Base-by-base conservation (phyloP, 1,284 basidiomycete genomes). In the Malassezia arunalokei region DNA sequence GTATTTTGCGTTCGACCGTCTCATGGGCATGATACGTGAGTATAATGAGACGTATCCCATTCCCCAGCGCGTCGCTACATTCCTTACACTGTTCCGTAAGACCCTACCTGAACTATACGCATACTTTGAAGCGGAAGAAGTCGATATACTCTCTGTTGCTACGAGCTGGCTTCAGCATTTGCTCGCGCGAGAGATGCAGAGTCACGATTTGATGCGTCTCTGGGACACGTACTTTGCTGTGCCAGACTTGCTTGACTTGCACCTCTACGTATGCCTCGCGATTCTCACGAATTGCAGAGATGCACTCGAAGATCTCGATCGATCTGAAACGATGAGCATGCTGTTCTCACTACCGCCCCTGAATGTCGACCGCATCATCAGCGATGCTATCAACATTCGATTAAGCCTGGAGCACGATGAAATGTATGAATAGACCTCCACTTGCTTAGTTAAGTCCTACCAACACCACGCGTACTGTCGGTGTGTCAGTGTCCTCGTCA, bases 111-210 rank as follows among this genome's bases (percentile, higher is more conserved):
- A 73, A 41, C 62, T 74, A n/a, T 59, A 66, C 40, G 58, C 62
- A 2, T 74, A 74, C 61, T 74, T 74, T 55, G 73, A 74, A 40
- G 70, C 72, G 47, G 73, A 74, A 41, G 70, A 65, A 40, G 66
- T 74, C 6, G 70, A 74, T 43, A 56, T 73, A 14, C 63, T 66
- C 28, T 62, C 64, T 1, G 59, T 73, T 7, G 68, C 67, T 6
- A 67, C 63, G 9, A 62, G 63, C 44, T 74, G 73, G 73, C 44
- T 74, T 14, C 62, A 71, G 44, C 60, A 66, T 38, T 56, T 73
- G 14, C 55, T 74, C 20, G 65, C 71, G 6, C 61, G 60, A 4
- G 69, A 74, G 46, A 59, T 73, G 60, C 54, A 63, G 27, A 70
- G 71, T 2, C 63, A 64, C 15, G 66, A 71, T 31, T 51, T 73